These are phyloP conservation scores for Microcyclosporella mali DNA, from an alignment of 2,329 filamentous ascomycete species.

Conservation along the genomic window DNA sequence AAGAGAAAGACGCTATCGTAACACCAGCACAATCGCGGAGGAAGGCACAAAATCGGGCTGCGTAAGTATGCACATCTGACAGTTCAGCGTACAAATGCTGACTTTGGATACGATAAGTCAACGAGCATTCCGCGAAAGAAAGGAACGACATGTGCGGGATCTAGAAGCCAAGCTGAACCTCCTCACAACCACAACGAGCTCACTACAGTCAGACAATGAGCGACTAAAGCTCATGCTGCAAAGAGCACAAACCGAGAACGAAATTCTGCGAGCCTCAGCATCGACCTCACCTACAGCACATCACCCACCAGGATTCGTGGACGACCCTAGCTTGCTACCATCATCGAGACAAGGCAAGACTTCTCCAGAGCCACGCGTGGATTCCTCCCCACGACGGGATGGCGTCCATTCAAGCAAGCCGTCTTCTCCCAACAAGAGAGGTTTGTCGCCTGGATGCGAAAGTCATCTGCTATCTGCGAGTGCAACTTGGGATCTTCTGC, in stretches of 20 bases:
- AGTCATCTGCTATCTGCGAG: slow-evolving; percentile 60
- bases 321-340: slow-evolving; percentile 23
- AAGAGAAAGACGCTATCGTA: slow-evolving; percentile 39
- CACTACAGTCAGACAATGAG: slow-evolving; percentile 76
- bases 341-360: slow-evolving; percentile 14
- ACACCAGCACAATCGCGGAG: slow-evolving; percentile 49
- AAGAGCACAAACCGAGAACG: slow-evolving; percentile 81
- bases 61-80: slow-evolving; percentile 47
- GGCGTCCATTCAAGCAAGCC: slow-evolving; percentile 18
- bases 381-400: slow-evolving; percentile 14
- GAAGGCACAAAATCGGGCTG: slow-evolving; percentile 67
- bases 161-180: slow-evolving; percentile 77
- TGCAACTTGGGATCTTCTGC: slow-evolving; percentile 85
- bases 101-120: slow-evolving; percentile 54
- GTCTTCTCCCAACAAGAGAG: slow-evolving; percentile 9
- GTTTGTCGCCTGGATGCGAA: slow-evolving; percentile 36
- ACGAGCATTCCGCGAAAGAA: slow-evolving; percentile 91
- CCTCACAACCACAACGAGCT: slow-evolving; percentile 67
- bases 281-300: slow-evolving; percentile 40
- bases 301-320: slow-evolving; percentile 35
- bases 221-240: slow-evolving; percentile 77
- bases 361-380: slow-evolving; percentile 14
- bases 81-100: not conserved
- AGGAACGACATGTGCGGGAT: slow-evolving; percentile 89
- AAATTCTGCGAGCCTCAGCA: slow-evolving; percentile 79